Evolutionary conservation across 2,329 filamentous ascomycete species (phyloP), one percentile per base, ranked within the genome.

Genomic region (Hypoxylon rubiginosum): DNA sequence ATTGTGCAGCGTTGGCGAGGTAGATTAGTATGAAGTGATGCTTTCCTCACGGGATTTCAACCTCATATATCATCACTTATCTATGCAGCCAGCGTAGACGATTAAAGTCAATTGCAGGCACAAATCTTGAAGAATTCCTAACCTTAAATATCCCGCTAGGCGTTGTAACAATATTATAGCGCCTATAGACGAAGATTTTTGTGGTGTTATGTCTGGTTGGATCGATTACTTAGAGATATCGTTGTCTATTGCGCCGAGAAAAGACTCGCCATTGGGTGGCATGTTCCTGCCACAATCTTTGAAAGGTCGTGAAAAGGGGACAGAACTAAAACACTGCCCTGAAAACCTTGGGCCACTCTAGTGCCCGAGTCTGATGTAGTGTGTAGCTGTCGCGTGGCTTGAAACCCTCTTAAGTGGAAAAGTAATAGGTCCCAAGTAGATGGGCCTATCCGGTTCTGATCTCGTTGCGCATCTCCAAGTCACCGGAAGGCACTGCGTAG

Each of bases 391-490:
- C 34, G 41, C 46, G 56, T 67, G 39, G 32, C 50, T 49, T 32
- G 21, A 32, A 57, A 48, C 48, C 45, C 48, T 60, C 30, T 43
- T 53, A 43, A 54, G 60, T 60, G 46, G 59, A 43, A 34, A 30
- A 17, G 21, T 4, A 45, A 58, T 41, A 55, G 2, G 15, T 39
- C 15, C 34, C 13, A 39, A 39, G 34, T 4, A 39, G 34, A 39
- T 36, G 32, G 32, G 32, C 32, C 6, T 7, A 50, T 21, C 54
- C 24, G 49, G 32, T 53, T 56, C 49, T 32, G 34, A 51, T 48
- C 52, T 57, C 24, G 36, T 13, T 19, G 45, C 48, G n/a, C 48
- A 32, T 49, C 4, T 46, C 34, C 39, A 43, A 19, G n/a, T 21
- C 9, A 11, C 8, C 8, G 17, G 17, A 1, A 43, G 17, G 32